Conservation (phyloP, 2,329 filamentous ascomycete species). For the Lomentospora prolificans region DNA sequence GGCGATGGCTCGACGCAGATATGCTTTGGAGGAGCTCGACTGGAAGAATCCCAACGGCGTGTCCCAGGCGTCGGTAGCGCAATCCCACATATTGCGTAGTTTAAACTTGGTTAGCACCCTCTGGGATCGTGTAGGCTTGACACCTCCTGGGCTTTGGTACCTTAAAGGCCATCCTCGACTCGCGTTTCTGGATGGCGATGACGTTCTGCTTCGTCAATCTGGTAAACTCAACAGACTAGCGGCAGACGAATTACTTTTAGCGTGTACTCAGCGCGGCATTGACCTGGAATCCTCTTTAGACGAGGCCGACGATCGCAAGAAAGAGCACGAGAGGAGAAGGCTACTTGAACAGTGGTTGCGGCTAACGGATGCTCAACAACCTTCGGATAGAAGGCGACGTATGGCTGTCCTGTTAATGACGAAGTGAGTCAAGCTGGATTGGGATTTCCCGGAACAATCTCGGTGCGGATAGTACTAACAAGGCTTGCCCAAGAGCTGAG, state of each 20-base stretch:
- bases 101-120: slow-evolving; percentile 34
- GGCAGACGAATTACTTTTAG: slow-evolving; percentile 55
- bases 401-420: slow-evolving; percentile 31
- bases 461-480: too few species aligned
- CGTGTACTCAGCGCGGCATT: slow-evolving; percentile 61
- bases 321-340: slow-evolving; percentile 44
- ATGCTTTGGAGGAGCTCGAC: slow-evolving; percentile 36
- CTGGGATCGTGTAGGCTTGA: slow-evolving; percentile 40
- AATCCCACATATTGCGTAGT: slow-evolving; percentile 29
- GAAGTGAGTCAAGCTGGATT: slow-evolving; percentile 28
- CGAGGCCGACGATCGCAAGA: slow-evolving; percentile 26
- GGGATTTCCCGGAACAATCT: too few species aligned
- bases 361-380: slow-evolving; percentile 28
- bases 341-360: slow-evolving; percentile 37
- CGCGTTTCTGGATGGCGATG: slow-evolving; percentile 60
- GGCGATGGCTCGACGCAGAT: slow-evolving; percentile 29
- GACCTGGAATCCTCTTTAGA: slow-evolving; percentile 28
- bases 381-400: slow-evolving; percentile 25
- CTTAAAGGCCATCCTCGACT: slow-evolving; percentile 43
- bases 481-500: not conserved
- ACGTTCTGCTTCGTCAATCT: slow-evolving; percentile 52
- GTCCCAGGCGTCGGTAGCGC: slow-evolving; percentile 16
- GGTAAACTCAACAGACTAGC: slow-evolving; percentile 51
- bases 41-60: slow-evolving; percentile 24
- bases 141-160: slow-evolving; percentile 41